phyloP scores from a whole-genome alignment of 345 rosid genomes.

The Durio zibethinus region DNA sequence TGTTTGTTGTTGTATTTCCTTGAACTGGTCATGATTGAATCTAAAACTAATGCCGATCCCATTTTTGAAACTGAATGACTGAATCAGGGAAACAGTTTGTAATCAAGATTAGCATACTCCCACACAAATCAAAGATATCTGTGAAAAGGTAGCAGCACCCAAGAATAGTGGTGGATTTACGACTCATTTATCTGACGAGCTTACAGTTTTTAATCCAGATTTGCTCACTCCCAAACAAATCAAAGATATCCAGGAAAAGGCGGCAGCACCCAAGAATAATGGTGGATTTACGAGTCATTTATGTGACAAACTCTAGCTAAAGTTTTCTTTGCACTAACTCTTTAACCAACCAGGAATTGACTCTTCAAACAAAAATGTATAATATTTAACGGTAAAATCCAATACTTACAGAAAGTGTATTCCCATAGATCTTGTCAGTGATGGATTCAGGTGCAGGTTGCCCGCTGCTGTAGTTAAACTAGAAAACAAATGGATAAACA shows the following conservation, averaged over 20 bases:
- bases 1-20: no score
- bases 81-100: neutral
- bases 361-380: neutral
- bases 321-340: neutral
- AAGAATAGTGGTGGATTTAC: no score
- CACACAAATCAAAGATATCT: constrained; percentile 29
- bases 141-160: no score
- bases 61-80: neutral
- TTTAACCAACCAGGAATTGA: neutral
- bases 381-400: neutral
- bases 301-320: neutral
- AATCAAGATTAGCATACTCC: neutral
- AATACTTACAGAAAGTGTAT: constrained; percentile 86
- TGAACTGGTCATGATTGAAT: neutral
- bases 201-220: no score
- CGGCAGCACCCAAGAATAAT: neutral
- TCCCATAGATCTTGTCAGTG: constrained; percentile 93
- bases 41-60: neutral
- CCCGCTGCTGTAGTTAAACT: constrained; percentile 94
- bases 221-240: neutral
- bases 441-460: constrained; percentile 94
- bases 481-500: constrained; percentile 21
- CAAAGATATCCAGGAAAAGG: neutral
- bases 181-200: no score
- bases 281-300: neutral